Evolutionary conservation across 2,329 filamentous ascomycete species (phyloP), one percentile per base, ranked within the genome.

Genomic region (Calonectria leucothoes): DNA sequence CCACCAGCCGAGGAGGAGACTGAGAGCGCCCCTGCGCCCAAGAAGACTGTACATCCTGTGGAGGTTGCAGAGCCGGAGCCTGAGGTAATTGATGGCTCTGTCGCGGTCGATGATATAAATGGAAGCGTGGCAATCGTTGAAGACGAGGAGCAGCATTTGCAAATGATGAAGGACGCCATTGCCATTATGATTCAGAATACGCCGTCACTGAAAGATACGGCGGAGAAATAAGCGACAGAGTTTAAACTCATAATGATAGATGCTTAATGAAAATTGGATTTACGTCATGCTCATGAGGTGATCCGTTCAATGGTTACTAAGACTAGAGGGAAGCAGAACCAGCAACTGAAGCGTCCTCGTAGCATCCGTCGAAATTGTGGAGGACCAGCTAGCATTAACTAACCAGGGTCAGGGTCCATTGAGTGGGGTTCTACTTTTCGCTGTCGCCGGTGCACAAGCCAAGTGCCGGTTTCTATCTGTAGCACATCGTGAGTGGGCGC

Each of bases 151-250:
- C 35, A 59, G 5, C 66, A 68, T 45, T 10, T 48, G 25, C 31
- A 45, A 15, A 68, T 48, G 29, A 59, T 68, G n/a, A 2, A 68
- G 14, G 66, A 68, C 4, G 66, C 52, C 1, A 52, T 68, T 25
- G 29, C 37, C 17, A 68, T 68, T 10, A 68, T 59, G 51, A 68
- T 68, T 12, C 37, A 68, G 23, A 68, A 68, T 8, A 68, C 66
- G 2, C 66, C 66, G 23, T 68, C 55, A 25, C 31, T 68, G 11
- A 68, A 68, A 25, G 66, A 59, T n/a, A 10, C 11, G 1, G n/a
- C 8, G 12, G 33, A 20, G 20, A 45, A 45, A n/a, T 45, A 6
- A 45, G n/a, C 7, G 5, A n/a, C 8, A n/a, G 2, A 45, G 2
- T 1, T 45, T n/a, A n/a, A n/a, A 45, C n/a, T 2, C n/a, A 11